Conservation (phyloP, 345 rosid genomes). For the Reutealis trisperma region DNA sequence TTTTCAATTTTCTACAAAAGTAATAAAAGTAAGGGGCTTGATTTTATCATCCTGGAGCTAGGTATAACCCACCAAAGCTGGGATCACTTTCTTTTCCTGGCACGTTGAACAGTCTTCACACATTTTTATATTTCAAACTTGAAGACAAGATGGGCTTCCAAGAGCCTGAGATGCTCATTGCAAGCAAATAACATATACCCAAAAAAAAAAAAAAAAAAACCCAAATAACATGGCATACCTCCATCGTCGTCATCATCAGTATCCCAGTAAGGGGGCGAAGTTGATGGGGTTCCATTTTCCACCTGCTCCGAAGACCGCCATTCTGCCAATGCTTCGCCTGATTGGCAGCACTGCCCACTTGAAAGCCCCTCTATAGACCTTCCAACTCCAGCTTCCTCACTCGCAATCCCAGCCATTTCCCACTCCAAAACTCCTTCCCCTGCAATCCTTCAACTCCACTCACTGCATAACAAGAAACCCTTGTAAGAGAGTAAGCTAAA, state of each 20-base stretch:
- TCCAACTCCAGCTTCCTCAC: conserved; percentile 73
- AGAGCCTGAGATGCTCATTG: not conserved
- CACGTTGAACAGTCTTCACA: not conserved
- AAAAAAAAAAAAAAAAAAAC: not conserved
- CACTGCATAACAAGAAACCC: conserved; percentile 15
- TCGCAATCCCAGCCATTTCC: conserved; percentile 68
- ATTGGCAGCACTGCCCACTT: conserved; percentile 57
- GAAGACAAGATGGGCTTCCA: not conserved
- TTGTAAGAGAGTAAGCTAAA: not conserved
- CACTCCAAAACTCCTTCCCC: conserved; percentile 40
- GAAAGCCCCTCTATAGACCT: conserved; percentile 64
- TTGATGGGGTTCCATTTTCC: conserved; percentile 84
- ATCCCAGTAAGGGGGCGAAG: conserved; percentile 91
- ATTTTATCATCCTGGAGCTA: not conserved
- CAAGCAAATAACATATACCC: not conserved
- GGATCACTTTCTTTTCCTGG: not conserved
- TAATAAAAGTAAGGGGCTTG: not conserved
- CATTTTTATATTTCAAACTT: not conserved
- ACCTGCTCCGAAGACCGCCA: conserved; percentile 96
- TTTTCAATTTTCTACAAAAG: not conserved
- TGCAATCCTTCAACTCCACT: conserved; percentile 33
- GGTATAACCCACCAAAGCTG: not conserved
- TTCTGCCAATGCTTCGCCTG: conserved; percentile 80
- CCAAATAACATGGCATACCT: conserved; percentile 35
- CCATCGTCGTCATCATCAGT: conserved; percentile 77